Conservation (phyloP, 2,329 filamentous ascomycete genomes). For the Epichloe festucae region DNA sequence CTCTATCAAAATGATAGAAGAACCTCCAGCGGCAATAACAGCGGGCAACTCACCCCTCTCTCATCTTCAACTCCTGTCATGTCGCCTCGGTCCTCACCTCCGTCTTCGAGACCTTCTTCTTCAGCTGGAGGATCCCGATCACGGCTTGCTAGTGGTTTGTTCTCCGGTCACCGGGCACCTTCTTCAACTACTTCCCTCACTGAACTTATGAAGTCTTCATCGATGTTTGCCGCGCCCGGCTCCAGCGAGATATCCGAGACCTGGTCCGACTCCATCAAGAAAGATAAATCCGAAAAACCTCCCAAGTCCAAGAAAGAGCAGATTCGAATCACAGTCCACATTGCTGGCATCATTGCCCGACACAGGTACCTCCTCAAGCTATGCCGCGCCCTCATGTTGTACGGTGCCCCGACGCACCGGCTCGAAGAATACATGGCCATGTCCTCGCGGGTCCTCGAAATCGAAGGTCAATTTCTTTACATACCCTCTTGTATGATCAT, state of each 20-base stretch:
- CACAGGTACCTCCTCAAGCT: conserved; percentile 77
- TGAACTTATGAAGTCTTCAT: conserved; percentile 40
- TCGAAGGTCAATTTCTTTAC: conserved; percentile 82
- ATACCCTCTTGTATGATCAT: conserved; percentile 90
- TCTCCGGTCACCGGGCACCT: conserved; percentile 28
- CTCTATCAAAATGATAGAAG: conserved; percentile 44
- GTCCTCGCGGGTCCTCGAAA: conserved; percentile 77
- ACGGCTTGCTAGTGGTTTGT: conserved; percentile 25
- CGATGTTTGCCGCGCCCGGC: conserved; percentile 36
- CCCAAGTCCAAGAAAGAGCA: conserved; percentile 25
- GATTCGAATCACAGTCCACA: conserved; percentile 40
- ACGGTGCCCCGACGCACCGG: conserved; percentile 80
- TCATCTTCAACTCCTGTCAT: conserved; percentile 25
- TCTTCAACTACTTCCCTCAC: conserved; percentile 31
- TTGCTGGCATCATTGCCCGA: conserved; percentile 58
- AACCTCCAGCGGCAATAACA: conserved; percentile 20
- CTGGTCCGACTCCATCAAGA: conserved; percentile 31
- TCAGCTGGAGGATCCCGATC: conserved; percentile 19
- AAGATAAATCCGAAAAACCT: conserved; percentile 23
- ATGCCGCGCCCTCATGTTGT: conserved; percentile 77
- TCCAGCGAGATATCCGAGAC: conserved; percentile 31
- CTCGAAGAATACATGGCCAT: conserved; percentile 86
- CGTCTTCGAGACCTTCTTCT: conserved; percentile 27
- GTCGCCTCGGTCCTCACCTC: conserved; percentile 30
- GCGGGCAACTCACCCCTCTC: conserved; percentile 28